Percentiles rank a stretch among this genome's conserved stretches.
These are phyloP conservation scores for Zelopaecilomyces penicillatus DNA, from an alignment of 2,329 filamentous ascomycete genomes.

Conservation along the genomic window DNA sequence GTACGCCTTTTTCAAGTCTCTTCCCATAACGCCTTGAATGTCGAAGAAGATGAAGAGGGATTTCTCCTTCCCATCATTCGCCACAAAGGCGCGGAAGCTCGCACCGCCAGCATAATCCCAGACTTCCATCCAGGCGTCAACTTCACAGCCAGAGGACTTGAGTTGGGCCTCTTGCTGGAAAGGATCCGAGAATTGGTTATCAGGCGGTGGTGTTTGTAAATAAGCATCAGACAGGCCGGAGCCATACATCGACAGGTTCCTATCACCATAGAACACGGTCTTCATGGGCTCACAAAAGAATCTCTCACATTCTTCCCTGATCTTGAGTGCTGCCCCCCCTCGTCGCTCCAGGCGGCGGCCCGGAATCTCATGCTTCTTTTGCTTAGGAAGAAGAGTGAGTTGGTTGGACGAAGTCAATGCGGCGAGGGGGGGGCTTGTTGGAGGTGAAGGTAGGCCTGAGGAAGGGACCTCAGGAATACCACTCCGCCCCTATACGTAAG, in stretches of 20 bases:
- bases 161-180: conserved; percentile 20
- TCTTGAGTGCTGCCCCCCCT: conserved; percentile 92
- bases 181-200: conserved; percentile 33
- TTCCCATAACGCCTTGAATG: conserved; percentile 53
- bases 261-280: conserved; percentile 93
- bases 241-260: conserved; percentile 66
- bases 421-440: conserved; percentile 83
- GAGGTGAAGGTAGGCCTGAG: conserved; percentile 77
- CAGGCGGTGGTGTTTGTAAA: conserved; percentile 46
- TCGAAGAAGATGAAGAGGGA: conserved; percentile 87
- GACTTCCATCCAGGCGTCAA: conserved; percentile 64
- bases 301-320: conserved; percentile 99
- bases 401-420: conserved; percentile 61
- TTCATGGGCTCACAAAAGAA: conserved; percentile 97
- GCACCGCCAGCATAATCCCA: conserved; percentile 81
- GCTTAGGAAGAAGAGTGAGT: conserved; percentile 55
- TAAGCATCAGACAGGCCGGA: conserved; percentile 78
- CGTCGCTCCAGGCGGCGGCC: conserved; percentile 42
- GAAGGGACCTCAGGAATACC: conserved; percentile 89
- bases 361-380: conserved; percentile 35
- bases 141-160: conserved; percentile 24
- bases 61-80: conserved; percentile 60
- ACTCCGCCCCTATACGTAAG: conserved; percentile 60
- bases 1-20: conserved; percentile 82
- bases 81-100: conserved; percentile 79